Evolutionary conservation across 345 rosid species (phyloP), one percentile per base, ranked within the genome.

Genomic region (Erucastrum elatum): DNA sequence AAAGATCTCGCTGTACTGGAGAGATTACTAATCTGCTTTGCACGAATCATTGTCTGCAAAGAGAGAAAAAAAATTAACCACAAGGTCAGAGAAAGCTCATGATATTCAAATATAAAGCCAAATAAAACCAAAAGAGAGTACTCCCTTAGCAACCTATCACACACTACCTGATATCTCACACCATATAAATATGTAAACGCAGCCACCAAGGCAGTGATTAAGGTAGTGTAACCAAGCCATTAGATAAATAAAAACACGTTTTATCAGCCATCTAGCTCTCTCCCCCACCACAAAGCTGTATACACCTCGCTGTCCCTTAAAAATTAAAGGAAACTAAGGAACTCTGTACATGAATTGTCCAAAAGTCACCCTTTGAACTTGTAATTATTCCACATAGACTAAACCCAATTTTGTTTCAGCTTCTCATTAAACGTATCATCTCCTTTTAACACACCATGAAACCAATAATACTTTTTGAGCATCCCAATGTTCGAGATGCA

Each of bases 1-100:
- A 93, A 86, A 34, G 91, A 86, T 77, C 98, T 86, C 15, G 97
- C 98, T 70, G 80, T 80, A 75, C 85, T 91, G 66, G 98, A 93
- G 76, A 92, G 91, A 80, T 85, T 93, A 77, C 88, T 75, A 16
- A 95, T 75, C 53, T 86, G 88, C 88, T 95, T 95, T 51, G 96
- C 88, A 72, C 98, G 88, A 80, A 95, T 74, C 98, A 95, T 93
- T 75, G 73, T 85, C 85, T 79, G 84, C 83, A 37, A 84, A 62
- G 12, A 31, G 66, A 71, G 26, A 0, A 16, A 56, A 64, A 5
- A 77, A 4, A 51, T n/a, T 17, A 13, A 13, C 0, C 80, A 74
- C 35, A 82, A 75, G 9, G 63, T 75, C 25, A 76, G 75, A 68
- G 55, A 74, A 76, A 17, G 27, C 77, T 63, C 55, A 10, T 66